Evolutionary conservation across 768 basidiomycete species (phyloP), one percentile per base, ranked within the genome.

Genomic region (Clavaria fumosa): DNA sequence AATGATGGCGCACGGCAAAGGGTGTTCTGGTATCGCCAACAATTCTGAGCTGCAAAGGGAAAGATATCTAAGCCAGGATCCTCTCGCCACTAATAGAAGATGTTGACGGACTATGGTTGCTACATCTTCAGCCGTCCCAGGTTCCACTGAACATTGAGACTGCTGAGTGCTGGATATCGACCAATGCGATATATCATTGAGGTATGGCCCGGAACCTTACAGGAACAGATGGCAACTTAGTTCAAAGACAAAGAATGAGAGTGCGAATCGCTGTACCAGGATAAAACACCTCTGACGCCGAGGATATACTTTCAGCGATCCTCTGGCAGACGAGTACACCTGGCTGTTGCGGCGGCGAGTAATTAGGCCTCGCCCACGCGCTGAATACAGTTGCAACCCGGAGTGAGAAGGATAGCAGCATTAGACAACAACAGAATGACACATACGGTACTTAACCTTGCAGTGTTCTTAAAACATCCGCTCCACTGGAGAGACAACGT

Each of bases 61-160:
- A 21, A 3, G 18, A 24, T 38, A 17, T n/a, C 14, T 14, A 23
- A 2, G 4, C 14, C 23, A 23, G 38, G n/a, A 21, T 9, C 10
- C 37, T 20, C n/a, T n/a, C 17, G 15, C 11, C 6, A 23, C 22
- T 30, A 11, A 22, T 19, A 35, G 34, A 14, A n/a, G 7, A 47
- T 63, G 21, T 45, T n/a, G n/a, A n/a, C n/a, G n/a, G n/a, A 75
- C 76, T 9, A 70, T 69, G 0, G 43, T 51, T 1, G 55, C 60
- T 22, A 77, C 51, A 38, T 78, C 75, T 4, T 60, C 56, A 0
- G 65, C 55, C 0, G 62, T 69, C 6, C 66, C 69, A 3, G 75
- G 75, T 45, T 75, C 69, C 6, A 79, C 73, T 9, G 66, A 63
- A 47, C 75, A 78, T 1, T 60, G 52, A 0, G 75, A 47, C 1